phyloP scores from a whole-genome alignment of 257 asterid species.

The Parsonsia alboflavescens region DNA sequence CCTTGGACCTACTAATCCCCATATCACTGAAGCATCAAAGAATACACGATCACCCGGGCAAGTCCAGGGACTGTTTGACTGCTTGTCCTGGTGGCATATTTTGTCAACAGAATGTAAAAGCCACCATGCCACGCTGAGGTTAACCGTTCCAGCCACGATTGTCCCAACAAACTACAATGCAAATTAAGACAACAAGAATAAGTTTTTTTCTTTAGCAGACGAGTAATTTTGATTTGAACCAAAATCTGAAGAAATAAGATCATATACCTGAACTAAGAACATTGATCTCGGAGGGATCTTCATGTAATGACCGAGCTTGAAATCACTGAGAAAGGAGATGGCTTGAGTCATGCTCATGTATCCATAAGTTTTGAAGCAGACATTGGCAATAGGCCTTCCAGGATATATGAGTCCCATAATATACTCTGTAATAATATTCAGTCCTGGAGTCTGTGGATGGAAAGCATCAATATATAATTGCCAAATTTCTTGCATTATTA shows the following conservation, averaged over 20 bases:
- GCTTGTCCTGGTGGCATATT: constrained; percentile 36
- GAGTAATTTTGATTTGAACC: no score
- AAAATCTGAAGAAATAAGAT: background rate
- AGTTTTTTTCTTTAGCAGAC: no score
- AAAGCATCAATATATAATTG: background rate
- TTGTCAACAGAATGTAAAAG: constrained; percentile 27
- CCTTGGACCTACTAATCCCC: constrained; percentile 67
- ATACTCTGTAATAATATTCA: constrained; percentile 63
- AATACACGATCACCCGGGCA: constrained; percentile 59
- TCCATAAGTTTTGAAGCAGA: constrained; percentile 67
- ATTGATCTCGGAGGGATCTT: constrained; percentile 82
- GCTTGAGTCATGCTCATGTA: constrained; percentile 82
- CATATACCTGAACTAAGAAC: constrained; percentile 79
- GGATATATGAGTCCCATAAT: constrained; percentile 68
- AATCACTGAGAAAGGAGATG: constrained; percentile 64
- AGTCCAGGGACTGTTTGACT: constrained; percentile 64
- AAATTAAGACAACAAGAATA: no score
- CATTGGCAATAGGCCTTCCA: constrained; percentile 74
- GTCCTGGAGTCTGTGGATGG: constrained; percentile 50
- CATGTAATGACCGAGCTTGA: constrained; percentile 84
- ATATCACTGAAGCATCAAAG: constrained; percentile 68
- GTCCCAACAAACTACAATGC: constrained; percentile 42
- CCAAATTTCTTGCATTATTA: background rate
- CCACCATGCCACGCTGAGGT: constrained; percentile 45
- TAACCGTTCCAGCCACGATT: constrained; percentile 39